A percentile compares a stretch with the other conserved stretches of the same genome.
These are phyloP conservation scores for Arthrocladium fulminans DNA, from an alignment of 2,329 filamentous ascomycete species.

Conservation along the genomic window DNA sequence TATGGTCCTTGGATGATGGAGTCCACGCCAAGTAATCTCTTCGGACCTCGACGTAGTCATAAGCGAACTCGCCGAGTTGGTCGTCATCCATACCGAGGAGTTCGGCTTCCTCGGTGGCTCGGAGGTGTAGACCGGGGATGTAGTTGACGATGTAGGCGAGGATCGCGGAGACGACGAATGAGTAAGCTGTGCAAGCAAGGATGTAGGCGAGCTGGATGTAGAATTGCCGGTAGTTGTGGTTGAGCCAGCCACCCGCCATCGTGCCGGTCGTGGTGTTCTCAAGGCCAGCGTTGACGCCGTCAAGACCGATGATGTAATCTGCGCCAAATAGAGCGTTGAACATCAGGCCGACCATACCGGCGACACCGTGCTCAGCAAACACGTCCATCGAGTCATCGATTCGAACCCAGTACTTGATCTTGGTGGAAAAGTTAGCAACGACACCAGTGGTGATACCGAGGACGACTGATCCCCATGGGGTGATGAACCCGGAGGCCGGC, in stretches of 20 bases:
- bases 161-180: slow-evolving; percentile 58
- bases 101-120: slow-evolving; percentile 58
- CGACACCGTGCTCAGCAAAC: slow-evolving; percentile 80
- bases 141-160: slow-evolving; percentile 64
- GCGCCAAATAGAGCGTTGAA: slow-evolving; percentile 70
- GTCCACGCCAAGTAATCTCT: slow-evolving; percentile 45
- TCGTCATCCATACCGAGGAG: slow-evolving; percentile 54
- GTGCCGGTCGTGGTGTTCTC: slow-evolving; percentile 33
- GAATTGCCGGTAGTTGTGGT: slow-evolving; percentile 61
- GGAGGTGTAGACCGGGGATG: slow-evolving; percentile 60
- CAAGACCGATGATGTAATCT: slow-evolving; percentile 63
- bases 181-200: slow-evolving; percentile 55
- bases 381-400: slow-evolving; percentile 85
- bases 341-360: slow-evolving; percentile 71
- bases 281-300: slow-evolving; percentile 50
- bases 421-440: slow-evolving; percentile 76
- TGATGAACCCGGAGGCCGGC: slow-evolving; percentile 70
- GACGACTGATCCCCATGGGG: slow-evolving; percentile 54
- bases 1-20: slow-evolving; percentile 35
- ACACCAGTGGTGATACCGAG: slow-evolving; percentile 56
- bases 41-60: slow-evolving; percentile 45
- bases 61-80: slow-evolving; percentile 44
- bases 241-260: slow-evolving; percentile 57
- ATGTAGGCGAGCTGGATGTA: slow-evolving; percentile 64
- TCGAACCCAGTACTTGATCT: slow-evolving; percentile 67